Percentiles rank a stretch among this genome's conserved stretches.
Conservation (phyloP, 192 early-diverging fungal species). For the Linnemannia elongata region DNA sequence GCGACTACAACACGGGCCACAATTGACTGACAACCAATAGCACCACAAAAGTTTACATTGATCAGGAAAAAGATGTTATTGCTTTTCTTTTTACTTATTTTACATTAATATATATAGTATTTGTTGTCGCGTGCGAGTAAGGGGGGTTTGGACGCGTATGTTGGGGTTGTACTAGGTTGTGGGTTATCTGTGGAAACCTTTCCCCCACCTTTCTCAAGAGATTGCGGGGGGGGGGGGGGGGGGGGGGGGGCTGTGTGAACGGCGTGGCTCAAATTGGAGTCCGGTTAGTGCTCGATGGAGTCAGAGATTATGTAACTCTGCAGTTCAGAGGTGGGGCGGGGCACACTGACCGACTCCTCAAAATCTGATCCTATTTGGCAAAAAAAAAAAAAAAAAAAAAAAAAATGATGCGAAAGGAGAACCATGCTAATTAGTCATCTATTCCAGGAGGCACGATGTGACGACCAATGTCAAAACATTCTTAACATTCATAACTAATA, state of each 20-base stretch:
- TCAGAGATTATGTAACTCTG: constrained; percentile 30
- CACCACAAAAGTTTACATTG: too few relatives aligned
- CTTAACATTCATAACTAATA: background rate
- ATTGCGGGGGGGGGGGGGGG: too few relatives aligned
- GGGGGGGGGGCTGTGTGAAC: background rate
- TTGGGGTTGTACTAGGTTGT: background rate
- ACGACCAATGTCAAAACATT: background rate
- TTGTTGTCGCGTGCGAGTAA: background rate
- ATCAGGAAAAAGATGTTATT: too few relatives aligned
- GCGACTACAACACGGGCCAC: too few relatives aligned
- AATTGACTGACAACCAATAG: too few relatives aligned
- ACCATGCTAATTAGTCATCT: background rate
- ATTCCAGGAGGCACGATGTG: background rate
- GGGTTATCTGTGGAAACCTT: background rate
- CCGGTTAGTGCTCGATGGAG: background rate
- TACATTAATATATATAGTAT: background rate
- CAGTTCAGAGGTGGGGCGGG: constrained; percentile 46
- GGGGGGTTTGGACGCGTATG: background rate
- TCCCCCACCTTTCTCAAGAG: background rate
- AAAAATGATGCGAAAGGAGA: background rate
- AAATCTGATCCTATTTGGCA: constrained; percentile 18
- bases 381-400: background rate
- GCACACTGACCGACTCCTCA: constrained; percentile 37
- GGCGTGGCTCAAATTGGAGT: background rate
- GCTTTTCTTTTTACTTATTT: too few relatives aligned